Evolutionary conservation across 495 filamentous ascomycete species (phyloP), one percentile per base, ranked within the genome.

Genomic region (Pseudotulostoma volvatum): DNA sequence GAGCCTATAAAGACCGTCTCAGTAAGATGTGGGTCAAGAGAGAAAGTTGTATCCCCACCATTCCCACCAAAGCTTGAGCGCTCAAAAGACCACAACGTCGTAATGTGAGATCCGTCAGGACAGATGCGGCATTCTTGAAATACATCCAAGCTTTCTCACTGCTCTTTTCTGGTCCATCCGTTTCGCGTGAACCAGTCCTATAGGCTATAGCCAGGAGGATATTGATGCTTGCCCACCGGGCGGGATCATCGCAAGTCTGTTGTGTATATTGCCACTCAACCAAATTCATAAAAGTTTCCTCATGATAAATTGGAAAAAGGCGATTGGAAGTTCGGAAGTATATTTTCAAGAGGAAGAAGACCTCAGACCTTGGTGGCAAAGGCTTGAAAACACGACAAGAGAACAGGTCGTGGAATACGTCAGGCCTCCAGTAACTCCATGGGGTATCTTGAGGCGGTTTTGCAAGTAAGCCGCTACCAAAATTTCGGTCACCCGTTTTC

Each of bases 211-310:
- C 87, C 14, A 97, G 67, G 0, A 83, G 77, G 45, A 93, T 79
- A 48, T 97, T 97, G 46, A 97, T 68, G 54, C 81, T 88, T 7
- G 88, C 88, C 87, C 92, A 97, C 74, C 88, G 93, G 14, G 88
- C 90, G 14, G 84, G 84, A 37, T 88, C 85, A 47, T 87, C 79
- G 47, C 92, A 94, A 15, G 85, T 87, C 45, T 93, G 79, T 31
- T 71, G 63, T 7, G 86, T 87, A 59, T 95, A 97, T 49, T 96
- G 86, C 59, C 81, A 79, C 48, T 94, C 84, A 3, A 97, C 82
- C 21, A 96, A 63, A 49, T 83, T 77, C 82, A 95, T 94, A 49
- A 97, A 97, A 0, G 88, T 85, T 8, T 79, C 78, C 54, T 95
- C 84, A 53, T 96, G 87, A 53, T 90, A 96, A 3, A 97, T 68